Base-by-base conservation (phyloP, 2,329 filamentous ascomycete species). In the Talaromyces sp. region DNA sequence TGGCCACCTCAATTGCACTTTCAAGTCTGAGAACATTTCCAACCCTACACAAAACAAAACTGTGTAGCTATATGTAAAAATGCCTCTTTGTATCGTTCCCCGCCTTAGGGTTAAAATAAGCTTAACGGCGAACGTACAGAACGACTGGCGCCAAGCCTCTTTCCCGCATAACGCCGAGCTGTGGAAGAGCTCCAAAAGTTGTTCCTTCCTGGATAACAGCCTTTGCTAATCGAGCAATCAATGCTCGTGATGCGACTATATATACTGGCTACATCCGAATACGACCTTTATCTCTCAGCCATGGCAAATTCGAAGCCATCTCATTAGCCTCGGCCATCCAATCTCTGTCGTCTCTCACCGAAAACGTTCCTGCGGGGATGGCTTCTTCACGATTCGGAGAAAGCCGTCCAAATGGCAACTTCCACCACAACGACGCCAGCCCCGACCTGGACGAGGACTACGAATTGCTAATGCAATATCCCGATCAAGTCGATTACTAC, bases 401-500 rank as follows among this genome's bases (percentile, higher is more conserved):
- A 27, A 45, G 50, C 39, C 52, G 24, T 24, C 61, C 19, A 27
- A 33, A 63, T 57, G 61, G 39, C 50, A 22, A 11, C 27, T 13
- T 27, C 22, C 16, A 41, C 31, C 13, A 41, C 19, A 43, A 31
- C 35, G 24, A 50, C 11, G 31, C 22, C 35, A 35, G 37, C 37
- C 11, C 69, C 65, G 33, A 68, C 68, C 50, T 19, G 3, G 70
- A 75, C 50, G 67, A 65, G 43, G 71, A 74, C n/a, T 74, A 75
- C 64, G 70, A 66, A 57, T 60, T 66, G 59, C 48, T 73, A 19
- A 68, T 70, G 66, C 66, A 70, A 35, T 76, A 76, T 66, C 72
- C 76, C n/a, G 67, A 73, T 16, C 71, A 76, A 65, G 60, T 70
- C 27, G 79, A 81, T 66, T 80, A 79, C 67, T 81, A 81, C 64